Conservation (phyloP, 176 grass and related monocot genomes). For the Musa acuminata region DNA sequence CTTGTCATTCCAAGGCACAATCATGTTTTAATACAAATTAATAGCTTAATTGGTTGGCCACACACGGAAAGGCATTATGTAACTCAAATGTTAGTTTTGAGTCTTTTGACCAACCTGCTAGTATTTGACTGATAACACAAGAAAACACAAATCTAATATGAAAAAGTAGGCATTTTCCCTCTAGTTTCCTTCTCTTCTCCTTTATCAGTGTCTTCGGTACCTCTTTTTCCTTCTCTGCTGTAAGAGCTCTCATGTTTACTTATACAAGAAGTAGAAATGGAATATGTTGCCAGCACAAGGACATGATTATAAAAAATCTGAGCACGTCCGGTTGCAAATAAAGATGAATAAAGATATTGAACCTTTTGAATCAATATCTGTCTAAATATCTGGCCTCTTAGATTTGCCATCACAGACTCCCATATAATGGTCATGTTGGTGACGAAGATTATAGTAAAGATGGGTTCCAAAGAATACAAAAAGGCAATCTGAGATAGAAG, state of each 20-base stretch:
- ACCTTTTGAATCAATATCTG: slow-evolving; percentile 98
- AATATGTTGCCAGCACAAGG: background rate
- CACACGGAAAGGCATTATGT: too few species aligned
- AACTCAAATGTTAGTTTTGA: too few species aligned
- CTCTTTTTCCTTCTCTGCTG: background rate
- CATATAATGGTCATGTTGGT: slow-evolving; percentile 82
- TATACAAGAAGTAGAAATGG: background rate
- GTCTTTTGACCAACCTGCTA: too few species aligned
- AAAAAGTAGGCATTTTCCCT: background rate
- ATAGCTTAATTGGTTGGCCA: too few species aligned
- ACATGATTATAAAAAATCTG: too few species aligned
- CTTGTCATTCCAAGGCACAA: too few species aligned
- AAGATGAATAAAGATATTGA: background rate
- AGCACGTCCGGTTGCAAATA: background rate
- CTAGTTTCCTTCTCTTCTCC: background rate
- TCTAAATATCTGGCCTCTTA: slow-evolving; percentile 85
- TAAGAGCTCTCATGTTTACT: background rate
- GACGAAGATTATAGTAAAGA: slow-evolving; percentile 77
- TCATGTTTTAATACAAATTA: too few species aligned
- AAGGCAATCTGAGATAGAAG: slow-evolving; percentile 71
- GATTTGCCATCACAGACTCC: slow-evolving; percentile 74
- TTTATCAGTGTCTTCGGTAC: background rate
- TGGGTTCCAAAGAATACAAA: slow-evolving; percentile 67
- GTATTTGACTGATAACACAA: background rate
- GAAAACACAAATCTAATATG: background rate